These are phyloP conservation scores for Boletus edulis DNA, from an alignment of 768 basidiomycete genomes.

Conservation along the genomic window DNA sequence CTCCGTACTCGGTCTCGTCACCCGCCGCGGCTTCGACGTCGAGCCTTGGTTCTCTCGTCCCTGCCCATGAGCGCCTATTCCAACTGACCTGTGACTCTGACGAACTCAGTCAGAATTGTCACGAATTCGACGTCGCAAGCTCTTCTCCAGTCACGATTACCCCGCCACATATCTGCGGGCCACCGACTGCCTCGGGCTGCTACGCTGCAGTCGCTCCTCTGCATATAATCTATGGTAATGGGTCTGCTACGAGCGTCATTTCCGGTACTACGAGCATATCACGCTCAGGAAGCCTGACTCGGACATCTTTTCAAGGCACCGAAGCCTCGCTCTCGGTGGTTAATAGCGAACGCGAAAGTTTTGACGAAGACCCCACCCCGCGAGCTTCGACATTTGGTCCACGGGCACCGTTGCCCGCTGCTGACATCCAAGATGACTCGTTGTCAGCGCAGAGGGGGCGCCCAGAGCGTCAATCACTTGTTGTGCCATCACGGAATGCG, in stretches of 20 bases:
- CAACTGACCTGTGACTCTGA: constrained; percentile 9
- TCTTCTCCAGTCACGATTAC: constrained; percentile 10
- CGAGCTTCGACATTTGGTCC: constrained; percentile 18
- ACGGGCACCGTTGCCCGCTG: neutral
- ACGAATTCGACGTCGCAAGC: neutral
- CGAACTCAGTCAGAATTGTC: neutral
- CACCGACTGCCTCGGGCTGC: neutral
- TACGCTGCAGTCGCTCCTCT: neutral
- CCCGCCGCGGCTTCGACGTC: constrained; percentile 25
- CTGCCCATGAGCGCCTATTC: constrained; percentile 26
- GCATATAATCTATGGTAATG: constrained; percentile 7
- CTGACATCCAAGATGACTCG: neutral
- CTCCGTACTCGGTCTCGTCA: constrained; percentile 17
- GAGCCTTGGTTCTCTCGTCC: constrained; percentile 30
- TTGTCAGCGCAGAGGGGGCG: constrained; percentile 5
- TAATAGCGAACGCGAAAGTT: neutral
- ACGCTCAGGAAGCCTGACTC: neutral
- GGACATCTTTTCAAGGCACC: constrained; percentile 1
- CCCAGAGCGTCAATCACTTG: constrained; percentile 10
- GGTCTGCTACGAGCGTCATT: constrained; percentile 1
- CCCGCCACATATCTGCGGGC: neutral
- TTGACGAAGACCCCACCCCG: constrained; percentile 28
- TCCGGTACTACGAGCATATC: neutral
- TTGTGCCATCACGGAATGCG: constrained; percentile 10
- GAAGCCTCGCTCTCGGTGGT: constrained; percentile 7